Base-by-base conservation (phyloP, 179 eudicot species). In the Camellia oleifera region DNA sequence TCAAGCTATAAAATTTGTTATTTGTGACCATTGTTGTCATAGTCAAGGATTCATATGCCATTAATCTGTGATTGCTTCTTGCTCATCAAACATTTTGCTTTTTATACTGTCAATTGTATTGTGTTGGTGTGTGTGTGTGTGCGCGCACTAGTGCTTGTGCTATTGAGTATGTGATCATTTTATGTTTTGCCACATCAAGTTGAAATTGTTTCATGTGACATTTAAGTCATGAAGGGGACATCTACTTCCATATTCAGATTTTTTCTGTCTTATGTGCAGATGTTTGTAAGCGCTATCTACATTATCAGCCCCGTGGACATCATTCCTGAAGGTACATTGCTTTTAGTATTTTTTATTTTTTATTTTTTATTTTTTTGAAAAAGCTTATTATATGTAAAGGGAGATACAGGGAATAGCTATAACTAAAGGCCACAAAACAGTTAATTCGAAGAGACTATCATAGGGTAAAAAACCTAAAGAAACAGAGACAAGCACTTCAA, bases 291-390 rank as follows among this genome's bases (percentile, higher is more conserved):
- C 85, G 87, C 76, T 44, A 79, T 96, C 78, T 96, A 96, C 81
- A 74, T 96, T 23, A 13, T 96, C 54, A 92, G 97, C 82, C 99
- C 99, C 0, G 88, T 96, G 53, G 99, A 96, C 85, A 86, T 96
- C 74, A 91, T 96, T 78, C 98, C 99, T 2, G 99, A 94, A 96
- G 97, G 98, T 94, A 96, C 23, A 17, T 56, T 61, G 65, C 56
- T 74, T 12, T 40, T 4, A 13, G 53, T 15, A 23, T 73, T 50
- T 12, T 63, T 32, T 32, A 23, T 73, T 50, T 12, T 63, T 26
- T 26, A 26, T 26, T 26, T 32, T 32, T 32, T 32, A 32, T 32
- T 32, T 32, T 32, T 1, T 32, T 32, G 40, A 32, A 32, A 32
- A 32, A 32, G 40, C 40, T 32, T 32, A 32, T 32, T 32, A 32